Conservation (phyloP, 2,329 filamentous ascomycete species). For the Ceratocystis alfenasii region DNA sequence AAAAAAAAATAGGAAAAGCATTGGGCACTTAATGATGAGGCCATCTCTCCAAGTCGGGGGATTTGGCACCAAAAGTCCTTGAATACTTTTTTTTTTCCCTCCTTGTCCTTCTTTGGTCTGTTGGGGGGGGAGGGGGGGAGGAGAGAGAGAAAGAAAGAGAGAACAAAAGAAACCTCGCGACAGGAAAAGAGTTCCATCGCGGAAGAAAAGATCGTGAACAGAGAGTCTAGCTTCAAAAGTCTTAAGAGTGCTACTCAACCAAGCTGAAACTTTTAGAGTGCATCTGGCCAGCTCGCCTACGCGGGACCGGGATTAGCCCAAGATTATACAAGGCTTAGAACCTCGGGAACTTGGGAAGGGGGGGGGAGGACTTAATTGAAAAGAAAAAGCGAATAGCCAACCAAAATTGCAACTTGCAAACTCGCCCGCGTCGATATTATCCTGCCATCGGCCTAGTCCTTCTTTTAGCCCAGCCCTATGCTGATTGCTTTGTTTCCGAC, state of each 20-base stretch:
- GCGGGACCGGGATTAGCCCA: constrained; percentile 1
- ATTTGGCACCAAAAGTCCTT: constrained; percentile 8
- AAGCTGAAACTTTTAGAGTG: constrained; percentile 9
- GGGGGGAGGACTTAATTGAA: neutral
- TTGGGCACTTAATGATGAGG: constrained; percentile 9
- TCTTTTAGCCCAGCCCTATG: neutral
- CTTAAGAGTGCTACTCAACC: neutral
- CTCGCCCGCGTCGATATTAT: neutral
- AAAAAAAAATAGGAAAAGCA: constrained; percentile 6
- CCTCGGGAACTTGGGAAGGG: no score
- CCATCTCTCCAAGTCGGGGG: constrained; percentile 4
- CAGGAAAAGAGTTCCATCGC: neutral
- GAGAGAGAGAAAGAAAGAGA: neutral
- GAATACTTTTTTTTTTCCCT: neutral
- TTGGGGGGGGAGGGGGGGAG: neutral
- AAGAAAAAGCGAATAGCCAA: neutral
- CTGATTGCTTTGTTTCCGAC: neutral
- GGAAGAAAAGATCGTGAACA: neutral
- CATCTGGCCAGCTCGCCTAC: neutral
- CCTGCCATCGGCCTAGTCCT: neutral
- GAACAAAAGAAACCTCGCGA: neutral
- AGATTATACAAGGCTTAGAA: neutral
- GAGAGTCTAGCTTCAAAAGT: neutral
- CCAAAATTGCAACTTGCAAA: neutral
- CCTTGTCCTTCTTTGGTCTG: neutral